These are phyloP conservation scores for Ogataea salicorniae DNA, from an alignment of 805 yeast species.

Conservation along the genomic window DNA sequence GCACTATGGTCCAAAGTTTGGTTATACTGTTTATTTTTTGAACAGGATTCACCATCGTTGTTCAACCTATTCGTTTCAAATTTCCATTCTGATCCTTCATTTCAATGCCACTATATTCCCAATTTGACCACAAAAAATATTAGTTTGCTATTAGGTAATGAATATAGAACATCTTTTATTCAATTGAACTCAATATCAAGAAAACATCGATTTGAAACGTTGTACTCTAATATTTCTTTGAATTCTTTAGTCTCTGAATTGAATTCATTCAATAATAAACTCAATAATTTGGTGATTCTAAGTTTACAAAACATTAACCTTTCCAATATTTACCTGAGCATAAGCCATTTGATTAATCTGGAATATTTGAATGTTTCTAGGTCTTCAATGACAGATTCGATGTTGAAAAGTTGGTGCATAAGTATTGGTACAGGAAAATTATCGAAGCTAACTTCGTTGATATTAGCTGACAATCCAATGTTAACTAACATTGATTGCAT, in stretches of 20 bases:
- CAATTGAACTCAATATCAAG: slow-evolving; percentile 11
- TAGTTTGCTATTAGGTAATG: slow-evolving; percentile 7
- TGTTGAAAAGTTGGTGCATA: slow-evolving; percentile 23
- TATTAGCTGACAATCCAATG: slow-evolving; percentile 10
- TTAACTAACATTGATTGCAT: slow-evolving; percentile 5
- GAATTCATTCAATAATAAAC: slow-evolving; percentile 1
- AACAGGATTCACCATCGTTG: slow-evolving; percentile 27
- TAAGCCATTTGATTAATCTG: slow-evolving; percentile 10
- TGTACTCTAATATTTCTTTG: slow-evolving; percentile 24
- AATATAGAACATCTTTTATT: slow-evolving; percentile 15
- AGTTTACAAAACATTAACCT: slow-evolving; percentile 14
- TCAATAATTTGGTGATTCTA: slow-evolving; percentile 14
- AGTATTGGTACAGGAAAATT: slow-evolving; percentile 24
- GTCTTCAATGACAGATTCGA: slow-evolving; percentile 14
- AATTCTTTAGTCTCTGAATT: slow-evolving; percentile 10
- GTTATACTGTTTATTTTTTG: slow-evolving; percentile 24
- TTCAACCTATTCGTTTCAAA: slow-evolving; percentile 27
- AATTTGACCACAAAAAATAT: slow-evolving; percentile 6
- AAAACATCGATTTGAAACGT: slow-evolving; percentile 33
- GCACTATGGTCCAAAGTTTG: slow-evolving; percentile 31
- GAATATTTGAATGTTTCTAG: slow-evolving; percentile 19
- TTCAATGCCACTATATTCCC: slow-evolving; percentile 17
- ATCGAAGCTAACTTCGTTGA: slow-evolving; percentile 12
- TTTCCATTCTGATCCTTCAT: slow-evolving; percentile 13
- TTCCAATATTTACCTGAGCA: slow-evolving; percentile 1